Evolutionary conservation across 139 green algal species (phyloP).

Genomic region (Tetratostichococcus sp.): DNA sequence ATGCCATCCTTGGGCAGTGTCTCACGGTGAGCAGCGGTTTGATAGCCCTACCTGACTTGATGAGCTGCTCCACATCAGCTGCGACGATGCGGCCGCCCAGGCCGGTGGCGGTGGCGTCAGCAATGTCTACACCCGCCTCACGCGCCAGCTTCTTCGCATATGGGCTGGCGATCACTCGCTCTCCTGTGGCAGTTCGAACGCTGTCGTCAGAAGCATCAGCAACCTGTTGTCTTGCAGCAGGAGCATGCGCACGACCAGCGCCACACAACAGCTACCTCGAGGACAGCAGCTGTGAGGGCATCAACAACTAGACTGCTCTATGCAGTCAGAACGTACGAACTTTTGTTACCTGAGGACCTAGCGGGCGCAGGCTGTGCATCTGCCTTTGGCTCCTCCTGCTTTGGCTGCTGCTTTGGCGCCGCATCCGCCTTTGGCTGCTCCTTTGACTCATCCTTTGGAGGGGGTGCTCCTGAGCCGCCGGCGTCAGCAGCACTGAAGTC

Average conservation of each 20-base stretch:
- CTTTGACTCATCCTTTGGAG: conserved; percentile 10
- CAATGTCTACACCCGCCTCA: conserved; percentile 64
- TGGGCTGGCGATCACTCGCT: conserved; percentile 63
- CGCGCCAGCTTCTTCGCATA: conserved; percentile 73
- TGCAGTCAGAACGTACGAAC: too few relatives aligned
- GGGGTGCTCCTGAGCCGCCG: neutral
- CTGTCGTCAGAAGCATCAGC: neutral
- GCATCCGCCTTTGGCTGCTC: conserved; percentile 6
- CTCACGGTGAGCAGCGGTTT: too few relatives aligned
- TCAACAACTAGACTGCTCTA: too few relatives aligned
- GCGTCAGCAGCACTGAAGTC: conserved; percentile 58
- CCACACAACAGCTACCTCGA: too few relatives aligned
- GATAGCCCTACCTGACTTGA: conserved; percentile 31
- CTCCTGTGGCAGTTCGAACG: conserved; percentile 27
- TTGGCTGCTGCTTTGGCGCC: conserved; percentile 9
- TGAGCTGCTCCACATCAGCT: conserved; percentile 64
- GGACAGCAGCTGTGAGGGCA: too few relatives aligned
- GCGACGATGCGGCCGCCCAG: conserved; percentile 75
- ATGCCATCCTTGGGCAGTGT: too few relatives aligned
- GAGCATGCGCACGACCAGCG: too few relatives aligned
- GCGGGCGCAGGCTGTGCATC: conserved; percentile 6
- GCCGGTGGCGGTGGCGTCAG: conserved; percentile 49
- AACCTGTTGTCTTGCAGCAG: too few relatives aligned
- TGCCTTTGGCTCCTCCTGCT: conserved; percentile 1
- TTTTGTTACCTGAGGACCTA: conserved; percentile 5